Base-by-base conservation (phyloP, 805 yeast genomes). In the Lipomyces orientalis region DNA sequence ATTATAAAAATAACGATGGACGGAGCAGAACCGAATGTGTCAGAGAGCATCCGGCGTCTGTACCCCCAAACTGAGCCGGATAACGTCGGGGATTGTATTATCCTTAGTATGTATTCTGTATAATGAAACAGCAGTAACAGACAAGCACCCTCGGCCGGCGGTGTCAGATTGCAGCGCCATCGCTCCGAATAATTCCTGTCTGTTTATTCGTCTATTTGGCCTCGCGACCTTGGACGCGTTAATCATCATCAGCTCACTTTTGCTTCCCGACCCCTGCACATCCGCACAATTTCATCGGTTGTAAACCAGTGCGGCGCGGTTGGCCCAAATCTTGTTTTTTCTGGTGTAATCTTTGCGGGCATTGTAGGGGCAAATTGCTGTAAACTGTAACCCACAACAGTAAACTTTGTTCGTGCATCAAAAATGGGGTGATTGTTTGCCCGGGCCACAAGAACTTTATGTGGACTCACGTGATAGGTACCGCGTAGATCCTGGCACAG, bases 181-280 rank as follows among this genome's bases (percentile, higher is more conserved):
- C 33, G 55, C 55, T 22, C 33, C 33, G 10, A 25, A 22, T 9
- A 22, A 12, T 29, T 22, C n/a, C 29, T 10, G 14, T 52, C 33
- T 52, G 55, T 5, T 25, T 25, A 52, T n/a, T 22, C 25, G n/a
- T 29, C 19, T 10, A 16, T 43, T 19, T 43, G 46, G 16, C 16
- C 22, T 43, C 49, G 49, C 8, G 22, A 43, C 49, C 49, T 9
- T 10, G 49, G 49, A n/a, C 49, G 8, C 49, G 22, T 6, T 25
- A 43, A n/a, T 52, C 33, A 29, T 31, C 58, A 54, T 54, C 58
- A 54, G 58, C 58, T 54, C 58, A 54, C 58, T 54, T 54, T 54
- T 31, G 37, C 37, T 31, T 54, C 35, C n/a, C 4, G 29, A 1
- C 14, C 58, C 58, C 58, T 52, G 55, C 55, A 52, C 55, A 52